Percentiles rank a stretch among this genome's conserved stretches.
Conservation (phyloP, 345 rosid genomes). For the Dipteronia dyeriana region DNA sequence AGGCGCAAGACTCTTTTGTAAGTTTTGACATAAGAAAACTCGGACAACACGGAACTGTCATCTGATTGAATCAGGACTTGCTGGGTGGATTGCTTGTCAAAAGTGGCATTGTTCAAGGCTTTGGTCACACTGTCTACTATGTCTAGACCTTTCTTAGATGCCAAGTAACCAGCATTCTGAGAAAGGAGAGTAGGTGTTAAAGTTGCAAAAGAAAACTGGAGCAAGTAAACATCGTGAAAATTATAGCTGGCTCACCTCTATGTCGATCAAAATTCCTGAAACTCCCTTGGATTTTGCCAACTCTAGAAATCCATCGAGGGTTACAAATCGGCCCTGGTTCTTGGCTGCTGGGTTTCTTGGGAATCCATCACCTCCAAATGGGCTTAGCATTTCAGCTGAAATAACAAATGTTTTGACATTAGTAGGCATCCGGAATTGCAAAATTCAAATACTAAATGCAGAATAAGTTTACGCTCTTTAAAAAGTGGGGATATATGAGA, state of each 20-base stretch:
- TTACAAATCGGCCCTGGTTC: slow-evolving; percentile 66
- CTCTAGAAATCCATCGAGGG: slow-evolving; percentile 63
- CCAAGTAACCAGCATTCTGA: slow-evolving; percentile 90
- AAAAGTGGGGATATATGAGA: too few relatives aligned
- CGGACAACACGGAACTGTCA: slow-evolving; percentile 66
- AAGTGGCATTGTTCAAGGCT: slow-evolving; percentile 59
- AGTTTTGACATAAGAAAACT: slow-evolving; percentile 42
- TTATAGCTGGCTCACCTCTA: slow-evolving; percentile 47
- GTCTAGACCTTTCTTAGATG: slow-evolving; percentile 73
- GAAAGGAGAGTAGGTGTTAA: background rate
- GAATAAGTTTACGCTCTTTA: background rate
- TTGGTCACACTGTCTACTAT: slow-evolving; percentile 48
- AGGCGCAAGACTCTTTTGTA: slow-evolving; percentile 61
- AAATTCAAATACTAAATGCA: background rate
- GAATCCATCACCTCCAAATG: slow-evolving; percentile 35
- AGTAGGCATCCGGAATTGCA: background rate
- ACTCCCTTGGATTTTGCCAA: slow-evolving; percentile 71
- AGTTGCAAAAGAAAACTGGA: background rate
- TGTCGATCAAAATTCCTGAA: slow-evolving; percentile 68
- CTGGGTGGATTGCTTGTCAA: slow-evolving; percentile 72
- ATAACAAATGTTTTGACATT: slow-evolving; percentile 3
- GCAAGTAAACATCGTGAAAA: background rate
- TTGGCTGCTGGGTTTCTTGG: slow-evolving; percentile 66
- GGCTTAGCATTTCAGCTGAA: slow-evolving; percentile 76
- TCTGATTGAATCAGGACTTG: slow-evolving; percentile 75